Evolutionary conservation across 2,329 filamentous ascomycete genomes (phyloP).

Genomic region (Helminthosporium solani): DNA sequence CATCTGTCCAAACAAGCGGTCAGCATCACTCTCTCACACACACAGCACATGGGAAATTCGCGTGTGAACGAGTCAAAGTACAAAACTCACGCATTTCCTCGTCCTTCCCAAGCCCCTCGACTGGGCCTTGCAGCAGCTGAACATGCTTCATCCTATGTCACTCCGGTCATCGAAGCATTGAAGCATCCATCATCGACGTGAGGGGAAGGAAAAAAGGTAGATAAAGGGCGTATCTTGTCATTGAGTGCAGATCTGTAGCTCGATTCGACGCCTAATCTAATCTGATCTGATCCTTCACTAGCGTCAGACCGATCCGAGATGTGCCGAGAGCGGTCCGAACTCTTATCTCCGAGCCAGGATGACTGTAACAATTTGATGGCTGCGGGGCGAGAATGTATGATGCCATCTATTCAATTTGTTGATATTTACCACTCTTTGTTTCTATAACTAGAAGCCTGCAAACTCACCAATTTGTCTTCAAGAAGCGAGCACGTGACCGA

Average conservation of each 20-base stretch:
- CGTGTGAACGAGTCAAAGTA: slow-evolving; percentile 9
- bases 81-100: slow-evolving; percentile 22
- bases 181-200: no score
- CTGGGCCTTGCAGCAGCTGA: slow-evolving; percentile 37
- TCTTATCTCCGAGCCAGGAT: no score
- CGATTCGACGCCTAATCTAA: no score
- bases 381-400: slow-evolving; percentile 1
- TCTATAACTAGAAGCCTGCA: neutral
- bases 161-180: slow-evolving; percentile 3
- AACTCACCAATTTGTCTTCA: neutral
- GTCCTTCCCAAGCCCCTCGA: slow-evolving; percentile 34
- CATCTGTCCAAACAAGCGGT: slow-evolving; percentile 9
- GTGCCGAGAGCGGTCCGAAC: no score
- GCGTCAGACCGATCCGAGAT: no score
- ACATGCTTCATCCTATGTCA: slow-evolving; percentile 42
- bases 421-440: no score
- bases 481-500: neutral
- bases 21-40: slow-evolving; percentile 2
- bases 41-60: slow-evolving; percentile 8
- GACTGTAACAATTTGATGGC: no score
- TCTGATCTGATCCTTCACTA: no score
- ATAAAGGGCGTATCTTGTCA: neutral
- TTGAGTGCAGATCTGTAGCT: neutral
- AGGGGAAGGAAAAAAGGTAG: neutral
- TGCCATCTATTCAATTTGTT: neutral